Base-by-base conservation (phyloP, 73 alveolate genomes). In the Paramecium octaurelia region DNA sequence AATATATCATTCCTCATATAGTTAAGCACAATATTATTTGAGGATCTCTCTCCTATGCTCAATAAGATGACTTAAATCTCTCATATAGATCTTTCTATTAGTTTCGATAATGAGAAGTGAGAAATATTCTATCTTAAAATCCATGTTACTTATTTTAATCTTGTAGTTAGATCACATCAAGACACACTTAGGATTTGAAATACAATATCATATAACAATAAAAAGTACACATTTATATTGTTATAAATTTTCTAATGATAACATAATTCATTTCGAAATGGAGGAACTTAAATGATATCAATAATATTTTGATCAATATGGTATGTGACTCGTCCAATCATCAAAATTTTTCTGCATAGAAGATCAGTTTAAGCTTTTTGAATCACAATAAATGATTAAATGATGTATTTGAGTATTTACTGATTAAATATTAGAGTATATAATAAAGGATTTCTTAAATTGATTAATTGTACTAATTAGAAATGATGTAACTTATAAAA, bases 211-310 rank as follows among this genome's bases (percentile, higher is more conserved):
- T 92, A 99, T 58, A 99, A 97, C 94, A 99, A 97, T 93, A 94
- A 97, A 86, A 99, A 97, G 92, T 94, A 98, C 0, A 92, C 97
- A 18, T 97, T 21, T 97, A 97, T 95, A 97, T 97, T n/a, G 58
- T 97, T 80, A 48, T 97, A 46, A 97, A 97, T 84, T 94, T 97
- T 85, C 86, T 96, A 90, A 95, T 92, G 99, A 99, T 8, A 90
- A 75, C 31, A 1, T 27, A 27, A 27, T 27, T 27, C 31, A 27
- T 27, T 27, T 0, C 0, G 31, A 80, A 96, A 96, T 58, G 99
- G 97, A 50, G 96, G 97, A 92, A 93, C 95, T 60, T 90, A 92
- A 69, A 27, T 27, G 31, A 27, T 27, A 27, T 27, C 31, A 97
- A 88, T 93, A 88, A 94, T 95, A 88, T 24, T 94, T 95, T 0